Evolutionary conservation across 2,329 filamentous ascomycete genomes (phyloP).

Genomic region (Claviceps digitariae): DNA sequence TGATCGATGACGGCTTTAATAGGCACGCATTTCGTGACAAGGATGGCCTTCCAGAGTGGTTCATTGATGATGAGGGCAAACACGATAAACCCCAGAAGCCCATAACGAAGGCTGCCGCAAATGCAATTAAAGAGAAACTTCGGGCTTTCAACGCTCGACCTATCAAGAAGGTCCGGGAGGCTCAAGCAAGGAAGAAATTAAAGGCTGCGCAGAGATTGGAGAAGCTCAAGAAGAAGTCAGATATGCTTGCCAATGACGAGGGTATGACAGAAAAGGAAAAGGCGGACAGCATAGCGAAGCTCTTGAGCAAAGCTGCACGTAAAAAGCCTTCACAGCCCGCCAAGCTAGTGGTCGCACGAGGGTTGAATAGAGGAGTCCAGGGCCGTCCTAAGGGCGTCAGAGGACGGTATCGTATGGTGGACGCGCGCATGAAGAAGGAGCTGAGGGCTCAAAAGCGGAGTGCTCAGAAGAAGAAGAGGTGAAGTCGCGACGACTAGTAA

Average conservation of each 20-base stretch:
- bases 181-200: constrained; percentile 92
- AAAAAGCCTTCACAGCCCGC: constrained; percentile 77
- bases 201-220: constrained; percentile 83
- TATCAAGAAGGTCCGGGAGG: constrained; percentile 98
- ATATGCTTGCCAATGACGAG: constrained; percentile 76
- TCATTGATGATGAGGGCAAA: constrained; percentile 77
- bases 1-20: constrained; percentile 88
- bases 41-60: constrained; percentile 94
- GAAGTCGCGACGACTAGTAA: neutral
- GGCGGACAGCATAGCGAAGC: constrained; percentile 64
- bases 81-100: constrained; percentile 79
- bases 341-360: constrained; percentile 78
- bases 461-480: constrained; percentile 47
- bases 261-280: constrained; percentile 95
- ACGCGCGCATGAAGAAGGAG: constrained; percentile 93
- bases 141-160: constrained; percentile 87
- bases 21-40: constrained; percentile 81
- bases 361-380: constrained; percentile 70
- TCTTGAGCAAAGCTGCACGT: constrained; percentile 70
- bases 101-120: constrained; percentile 80
- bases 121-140: constrained; percentile 87
- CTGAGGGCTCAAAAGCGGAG: constrained; percentile 71
- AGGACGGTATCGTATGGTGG: constrained; percentile 95
- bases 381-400: constrained; percentile 85
- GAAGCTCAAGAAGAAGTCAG: constrained; percentile 96